Evolutionary conservation across 108 stramenopile species (phyloP), one percentile per base, ranked within the genome.

Genomic region (Nannochloropsis oceanica): DNA sequence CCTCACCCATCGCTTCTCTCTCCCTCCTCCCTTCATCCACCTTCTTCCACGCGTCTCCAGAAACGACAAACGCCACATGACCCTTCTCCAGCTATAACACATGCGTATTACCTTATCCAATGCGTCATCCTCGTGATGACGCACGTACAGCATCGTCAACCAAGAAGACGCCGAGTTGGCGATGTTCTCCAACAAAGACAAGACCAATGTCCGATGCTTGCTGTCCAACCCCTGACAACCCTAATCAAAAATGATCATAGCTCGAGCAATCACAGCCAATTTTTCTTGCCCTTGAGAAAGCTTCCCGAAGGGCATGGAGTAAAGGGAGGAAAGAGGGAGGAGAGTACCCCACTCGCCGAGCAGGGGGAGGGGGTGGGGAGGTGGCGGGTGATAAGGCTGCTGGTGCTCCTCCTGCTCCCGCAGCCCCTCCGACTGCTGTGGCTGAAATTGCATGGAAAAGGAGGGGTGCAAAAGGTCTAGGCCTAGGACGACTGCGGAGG

Each of bases 231-330:
- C 94, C 86, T 94, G 93, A 27, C 90, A 91, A 0, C 93, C 93
- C 89, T 95, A 93, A 81, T 94, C 94, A 80, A 95, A 82, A 22
- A 95, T 89, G 50, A 93, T 92, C 26, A 95, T 79, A 34, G 93
- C 91, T 12, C 91, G 86, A 8, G 91, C 93, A 44, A 95, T 85
- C 44, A 95, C 91, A 2, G 92, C 87, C n/a, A 95, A 24, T 81
- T 93, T 93, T 90, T 95, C 93, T 84, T 95, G 84, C 80, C 94
- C 94, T 84, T 95, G 94, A 14, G 93, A 93, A 24, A 95, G 88
- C 2, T 84, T 79, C 27, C 85, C 79, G 83, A 95, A 94, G 26
- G 86, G 89, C 46, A 89, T 84, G 22, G 81, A 26, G 84, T 84
- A 44, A 80, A 91, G 83, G 80, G 83, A 80, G 44, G 85, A 25